Percentiles rank a stretch among this genome's conserved stretches.
Evolutionary conservation across 768 basidiomycete species (phyloP).

Genomic region (Symmetrospora coprosmae): DNA sequence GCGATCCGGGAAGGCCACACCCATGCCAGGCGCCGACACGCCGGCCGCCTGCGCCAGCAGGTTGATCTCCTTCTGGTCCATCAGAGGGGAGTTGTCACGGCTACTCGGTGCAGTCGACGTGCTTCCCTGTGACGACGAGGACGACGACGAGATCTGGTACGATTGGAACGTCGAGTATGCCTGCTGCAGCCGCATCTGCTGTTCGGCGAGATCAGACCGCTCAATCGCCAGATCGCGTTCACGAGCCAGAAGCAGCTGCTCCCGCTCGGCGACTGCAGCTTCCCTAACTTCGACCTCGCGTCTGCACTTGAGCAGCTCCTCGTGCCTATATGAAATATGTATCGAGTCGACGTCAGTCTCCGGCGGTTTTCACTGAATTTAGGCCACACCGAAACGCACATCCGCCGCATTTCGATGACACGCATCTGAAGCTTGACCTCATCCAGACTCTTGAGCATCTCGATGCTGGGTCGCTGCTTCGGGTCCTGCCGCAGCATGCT

Average conservation of each 20-base stretch:
- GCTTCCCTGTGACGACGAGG: neutral
- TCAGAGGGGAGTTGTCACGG: constrained; percentile 9
- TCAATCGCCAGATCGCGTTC: constrained; percentile 25
- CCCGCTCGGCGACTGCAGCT: constrained; percentile 26
- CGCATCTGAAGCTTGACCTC: constrained; percentile 29
- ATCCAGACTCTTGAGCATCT: constrained; percentile 29
- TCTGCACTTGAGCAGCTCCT: neutral
- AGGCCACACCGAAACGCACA: neutral
- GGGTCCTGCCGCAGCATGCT: constrained; percentile 68
- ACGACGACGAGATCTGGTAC: constrained; percentile 7
- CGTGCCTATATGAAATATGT: neutral
- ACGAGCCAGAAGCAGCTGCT: constrained; percentile 23
- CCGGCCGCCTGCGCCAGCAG: no score
- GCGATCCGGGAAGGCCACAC: neutral
- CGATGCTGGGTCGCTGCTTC: constrained; percentile 29
- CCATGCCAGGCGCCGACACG: neutral
- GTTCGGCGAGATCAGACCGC: constrained; percentile 2
- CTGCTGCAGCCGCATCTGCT: constrained; percentile 18
- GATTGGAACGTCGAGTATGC: constrained; percentile 8
- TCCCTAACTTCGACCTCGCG: constrained; percentile 8
- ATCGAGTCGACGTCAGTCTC: neutral
- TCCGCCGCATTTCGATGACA: constrained; percentile 21
- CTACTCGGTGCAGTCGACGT: constrained; percentile 11
- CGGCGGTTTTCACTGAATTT: constrained; percentile 23
- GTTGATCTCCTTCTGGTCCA: constrained; percentile 19